Evolutionary conservation across 139 green algal species (phyloP).

Genomic region (Micromonas commoda): DNA sequence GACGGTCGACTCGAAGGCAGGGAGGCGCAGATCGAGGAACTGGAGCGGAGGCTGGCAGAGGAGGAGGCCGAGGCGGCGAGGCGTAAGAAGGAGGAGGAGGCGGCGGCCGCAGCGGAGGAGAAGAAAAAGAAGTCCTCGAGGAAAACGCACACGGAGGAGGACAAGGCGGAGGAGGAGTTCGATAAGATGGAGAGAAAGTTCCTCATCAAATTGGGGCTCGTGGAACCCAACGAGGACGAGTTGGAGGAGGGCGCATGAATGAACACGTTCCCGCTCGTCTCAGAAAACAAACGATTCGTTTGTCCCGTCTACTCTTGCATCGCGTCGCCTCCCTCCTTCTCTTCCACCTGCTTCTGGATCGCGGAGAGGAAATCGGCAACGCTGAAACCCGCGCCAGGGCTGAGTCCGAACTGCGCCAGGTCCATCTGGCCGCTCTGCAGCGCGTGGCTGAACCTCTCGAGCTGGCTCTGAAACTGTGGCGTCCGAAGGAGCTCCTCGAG

Average conservation of each 20-base stretch:
- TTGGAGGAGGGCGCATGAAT: background rate
- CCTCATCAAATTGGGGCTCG: background rate
- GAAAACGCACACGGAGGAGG: background rate
- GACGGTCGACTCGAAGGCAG: background rate
- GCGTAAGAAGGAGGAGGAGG: background rate
- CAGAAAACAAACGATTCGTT: background rate
- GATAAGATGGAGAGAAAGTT: background rate
- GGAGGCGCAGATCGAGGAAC: constrained; percentile 7
- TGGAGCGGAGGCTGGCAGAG: background rate
- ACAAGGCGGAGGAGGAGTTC: background rate
- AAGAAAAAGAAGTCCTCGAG: background rate
- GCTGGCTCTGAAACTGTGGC: constrained; percentile 22
- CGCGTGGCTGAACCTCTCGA: constrained; percentile 34
- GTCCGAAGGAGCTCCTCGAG: constrained; percentile 18
- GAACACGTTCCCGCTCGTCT: background rate
- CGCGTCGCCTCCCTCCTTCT: constrained; percentile 6
- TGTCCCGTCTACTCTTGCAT: background rate
- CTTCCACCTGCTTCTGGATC: constrained; percentile 6
- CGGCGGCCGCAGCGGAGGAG: background rate
- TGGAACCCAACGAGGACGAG: background rate
- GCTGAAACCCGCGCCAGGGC: background rate
- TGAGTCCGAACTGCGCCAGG: constrained; percentile 53
- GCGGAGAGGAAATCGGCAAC: constrained; percentile 23
- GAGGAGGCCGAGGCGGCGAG: constrained; percentile 7
- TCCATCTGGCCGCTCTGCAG: constrained; percentile 61